Conservation (phyloP, 768 basidiomycete species). For the Lentinula edodes region DNA sequence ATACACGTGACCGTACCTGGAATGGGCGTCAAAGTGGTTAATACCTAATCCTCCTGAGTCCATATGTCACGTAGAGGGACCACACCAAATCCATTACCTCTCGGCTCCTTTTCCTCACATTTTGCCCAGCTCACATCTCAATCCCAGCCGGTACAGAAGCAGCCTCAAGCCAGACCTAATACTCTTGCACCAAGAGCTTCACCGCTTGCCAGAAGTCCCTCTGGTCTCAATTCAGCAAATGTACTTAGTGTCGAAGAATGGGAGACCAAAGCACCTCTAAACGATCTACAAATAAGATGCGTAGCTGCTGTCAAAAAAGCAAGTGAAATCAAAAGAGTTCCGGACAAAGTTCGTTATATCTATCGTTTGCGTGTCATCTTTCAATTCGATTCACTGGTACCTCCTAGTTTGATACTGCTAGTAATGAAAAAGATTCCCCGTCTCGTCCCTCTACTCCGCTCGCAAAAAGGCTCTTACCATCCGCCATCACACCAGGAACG, state of each 20-base stretch:
- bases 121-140: not conserved
- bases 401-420: slow-evolving; percentile 4
- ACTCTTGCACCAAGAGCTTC: slow-evolving; percentile 3
- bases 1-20: not conserved
- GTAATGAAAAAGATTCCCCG: slow-evolving; percentile 24
- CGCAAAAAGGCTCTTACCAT: slow-evolving; percentile 20
- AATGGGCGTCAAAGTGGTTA: too few species aligned
- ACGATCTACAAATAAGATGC: slow-evolving; percentile 62
- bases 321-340: slow-evolving; percentile 56
- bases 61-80: slow-evolving; percentile 6
- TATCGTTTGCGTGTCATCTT: not conserved
- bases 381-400: not conserved
- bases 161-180: not conserved
- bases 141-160: not conserved
- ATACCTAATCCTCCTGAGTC: not conserved
- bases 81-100: slow-evolving; percentile 5
- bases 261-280: slow-evolving; percentile 78
- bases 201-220: not conserved
- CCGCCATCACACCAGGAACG: slow-evolving; percentile 15
- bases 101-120: not conserved
- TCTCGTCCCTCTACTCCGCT: slow-evolving; percentile 36
- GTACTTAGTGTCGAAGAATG: slow-evolving; percentile 81
- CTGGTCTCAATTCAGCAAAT: slow-evolving; percentile 25
- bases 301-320: slow-evolving; percentile 58
- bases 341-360: slow-evolving; percentile 57